phyloP scores from a whole-genome alignment of 805 yeast species.

The Helenozyma baotianmanensis region DNA sequence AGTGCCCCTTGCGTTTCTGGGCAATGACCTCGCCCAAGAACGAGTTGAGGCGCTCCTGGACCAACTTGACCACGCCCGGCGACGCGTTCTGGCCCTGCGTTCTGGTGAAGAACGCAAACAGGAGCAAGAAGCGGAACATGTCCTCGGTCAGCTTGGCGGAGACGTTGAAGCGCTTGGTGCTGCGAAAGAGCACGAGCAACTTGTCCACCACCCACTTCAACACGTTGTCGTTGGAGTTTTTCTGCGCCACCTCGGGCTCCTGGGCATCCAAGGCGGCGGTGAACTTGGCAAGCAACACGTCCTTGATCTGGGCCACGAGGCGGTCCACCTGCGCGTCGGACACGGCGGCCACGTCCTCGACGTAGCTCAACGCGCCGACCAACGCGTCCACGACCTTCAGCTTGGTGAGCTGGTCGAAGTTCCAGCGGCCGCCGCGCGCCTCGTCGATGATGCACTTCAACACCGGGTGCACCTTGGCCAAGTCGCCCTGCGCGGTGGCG shows the following conservation, averaged over 20 bases:
- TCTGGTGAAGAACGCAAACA: constrained; percentile 37
- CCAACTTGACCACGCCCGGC: constrained; percentile 35
- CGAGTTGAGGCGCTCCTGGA: constrained; percentile 64
- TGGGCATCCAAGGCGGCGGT: constrained; percentile 17
- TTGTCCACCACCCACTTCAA: constrained; percentile 60
- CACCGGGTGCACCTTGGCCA: constrained; percentile 34
- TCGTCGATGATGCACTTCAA: constrained; percentile 25
- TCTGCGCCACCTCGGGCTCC: constrained; percentile 5
- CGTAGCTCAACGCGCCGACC: constrained; percentile 20
- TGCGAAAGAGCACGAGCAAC: constrained; percentile 47
- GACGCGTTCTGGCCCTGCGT: constrained; percentile 19
- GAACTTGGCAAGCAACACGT: constrained; percentile 23
- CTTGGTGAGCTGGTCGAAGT: constrained; percentile 74
- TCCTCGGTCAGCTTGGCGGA: constrained; percentile 25
- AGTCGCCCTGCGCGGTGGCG: constrained; percentile 31
- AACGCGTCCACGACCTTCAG: constrained; percentile 54
- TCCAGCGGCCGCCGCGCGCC: constrained; percentile 48
- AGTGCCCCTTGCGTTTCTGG: constrained; percentile 38
- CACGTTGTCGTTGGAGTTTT: constrained; percentile 29
- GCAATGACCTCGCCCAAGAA: constrained; percentile 56
- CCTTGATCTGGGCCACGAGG: constrained; percentile 18
- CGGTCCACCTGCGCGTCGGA: constrained; percentile 10
- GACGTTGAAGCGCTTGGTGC: constrained; percentile 34
- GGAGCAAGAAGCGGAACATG: constrained; percentile 36
- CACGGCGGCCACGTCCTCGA: constrained; percentile 10